phyloP scores from a whole-genome alignment of 257 asterid genomes.

The Gardenia jasminoides region DNA sequence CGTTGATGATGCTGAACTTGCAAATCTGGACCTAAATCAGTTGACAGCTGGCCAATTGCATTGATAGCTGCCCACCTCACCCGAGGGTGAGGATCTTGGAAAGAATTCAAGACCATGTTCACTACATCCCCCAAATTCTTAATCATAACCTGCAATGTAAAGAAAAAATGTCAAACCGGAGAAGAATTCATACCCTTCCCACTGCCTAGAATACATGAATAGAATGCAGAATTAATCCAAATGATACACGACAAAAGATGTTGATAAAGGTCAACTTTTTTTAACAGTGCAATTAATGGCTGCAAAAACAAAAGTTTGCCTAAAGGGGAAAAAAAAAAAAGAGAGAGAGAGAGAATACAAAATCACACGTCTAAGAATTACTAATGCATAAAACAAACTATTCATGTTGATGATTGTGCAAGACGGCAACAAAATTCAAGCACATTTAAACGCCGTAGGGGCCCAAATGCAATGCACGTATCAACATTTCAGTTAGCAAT shows the following conservation, averaged over 20 bases:
- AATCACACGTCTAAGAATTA: not conserved
- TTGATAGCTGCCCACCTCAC: slow-evolving; percentile 98
- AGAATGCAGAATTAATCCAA: slow-evolving; percentile 11
- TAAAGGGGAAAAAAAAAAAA: too few species aligned
- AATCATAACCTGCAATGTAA: slow-evolving; percentile 65
- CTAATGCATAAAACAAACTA: not conserved
- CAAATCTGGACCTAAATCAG: slow-evolving; percentile 98
- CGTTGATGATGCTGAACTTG: slow-evolving; percentile 80
- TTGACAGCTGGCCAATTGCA: slow-evolving; percentile 96
- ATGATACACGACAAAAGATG: slow-evolving; percentile 3
- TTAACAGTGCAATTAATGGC: not conserved
- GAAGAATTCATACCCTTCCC: not conserved
- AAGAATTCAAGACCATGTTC: slow-evolving; percentile 86
- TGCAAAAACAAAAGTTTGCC: not conserved
- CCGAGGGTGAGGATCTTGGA: slow-evolving; percentile 97
- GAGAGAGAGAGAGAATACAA: not conserved
- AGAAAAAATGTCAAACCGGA: slow-evolving; percentile 7
- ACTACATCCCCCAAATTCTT: slow-evolving; percentile 84
- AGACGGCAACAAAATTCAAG: not conserved
- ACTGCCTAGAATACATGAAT: not conserved
- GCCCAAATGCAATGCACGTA: not conserved
- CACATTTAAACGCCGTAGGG: too few species aligned
- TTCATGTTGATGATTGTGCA: not conserved
- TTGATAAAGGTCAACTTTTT: not conserved
- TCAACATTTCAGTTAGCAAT: not conserved